Base-by-base conservation (phyloP, 257 asterid species). In the Fraxinus pennsylvanica region DNA sequence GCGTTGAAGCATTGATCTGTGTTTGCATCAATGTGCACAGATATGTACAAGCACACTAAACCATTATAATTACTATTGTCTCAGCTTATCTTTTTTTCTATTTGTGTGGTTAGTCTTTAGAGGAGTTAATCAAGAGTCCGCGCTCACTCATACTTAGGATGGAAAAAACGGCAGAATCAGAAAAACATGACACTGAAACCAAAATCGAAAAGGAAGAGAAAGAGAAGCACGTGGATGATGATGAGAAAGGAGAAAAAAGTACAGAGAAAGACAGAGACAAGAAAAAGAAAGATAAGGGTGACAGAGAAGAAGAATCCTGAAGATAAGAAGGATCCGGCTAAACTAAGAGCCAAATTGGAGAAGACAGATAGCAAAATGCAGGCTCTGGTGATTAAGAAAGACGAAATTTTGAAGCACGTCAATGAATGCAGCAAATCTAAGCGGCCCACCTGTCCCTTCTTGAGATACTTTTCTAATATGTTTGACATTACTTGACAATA, bases 271-370 rank as follows among this genome's bases (percentile, higher is more conserved):
- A 45, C 21, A 67, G 54, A 45, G 43, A 84, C 75, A 63, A 81
- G 85, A 73, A 90, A 39, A 68, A 71, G 78, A 70, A 88, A 10
- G 84, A 75, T 76, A 65, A 76, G 84, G 57, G 66, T 75, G 76
- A 82, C 69, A 68, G 77, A 75, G 81, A 78, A 82, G 85, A 80
- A 84, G 86, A 68, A 83, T 81, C 84, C 91, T 79, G 68, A 85
- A 83, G 85, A 83, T 81, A 52, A 85, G 83, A 84, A 85, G 80
- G 82, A 80, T 84, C 74, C 87, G 36, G 35, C 82, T 74, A 88
- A 81, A 72, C 22, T 81, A 21, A 81, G 81, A 68, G 79, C 73
- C 9, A 80, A 74, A 68, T 74, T 83, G 39, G 81, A 68, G 68
- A 88, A 85, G 72, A 76, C 78, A 69, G 84, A 86, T 47, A 78